Base-by-base conservation (phyloP, 2,329 filamentous ascomycete genomes). In the Didymosphaeria variabile region DNA sequence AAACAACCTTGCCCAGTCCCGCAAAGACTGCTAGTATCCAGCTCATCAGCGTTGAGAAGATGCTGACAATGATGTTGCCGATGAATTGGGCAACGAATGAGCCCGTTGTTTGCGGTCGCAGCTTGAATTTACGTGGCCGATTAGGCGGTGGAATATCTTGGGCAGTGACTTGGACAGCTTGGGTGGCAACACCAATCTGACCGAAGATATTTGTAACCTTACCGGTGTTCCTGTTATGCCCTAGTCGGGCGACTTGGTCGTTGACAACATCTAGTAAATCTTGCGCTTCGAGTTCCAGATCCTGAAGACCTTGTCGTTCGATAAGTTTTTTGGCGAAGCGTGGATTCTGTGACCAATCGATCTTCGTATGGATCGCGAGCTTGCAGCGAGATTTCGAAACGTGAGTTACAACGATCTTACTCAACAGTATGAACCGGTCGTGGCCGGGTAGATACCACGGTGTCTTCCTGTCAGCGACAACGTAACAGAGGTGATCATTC, bases 391-490 rank as follows among this genome's bases (percentile, higher is more conserved):
- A 93, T 80, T 98, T 98, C 55, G 93, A 89, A 62, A 94, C 86
- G 73, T 98, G 93, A 2, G 95, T 97, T 64, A 99, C 95, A 65
- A 97, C 93, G 64, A 97, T 89, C 79, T 97, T 97, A 67, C 88
- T 94, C 59, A 96, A 87, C 23, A 97, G 83, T 69, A 90, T 90
- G 79, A 98, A 97, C 55, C 88, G 86, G 52, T 88, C 84, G 56
- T 90, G 88, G 74, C 93, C 90, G 13, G 95, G 95, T 40, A 98
- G 84, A 81, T 97, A 93, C 92, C 93, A 97, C 0, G 88, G 87
- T 0, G 84, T 85, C 64, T 87, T 87, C 58, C 84, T 84, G 69
- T 90, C 87, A 1, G 87, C 88, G 23, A 90, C 81, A 42, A 89
- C 87, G 70, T 91, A 91, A 78, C 88, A 90, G 8, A 90, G 80